Evolutionary conservation across 2,329 filamentous ascomycete species (phyloP), one percentile per base, ranked within the genome.

Genomic region (Apiospora saccharicola): DNA sequence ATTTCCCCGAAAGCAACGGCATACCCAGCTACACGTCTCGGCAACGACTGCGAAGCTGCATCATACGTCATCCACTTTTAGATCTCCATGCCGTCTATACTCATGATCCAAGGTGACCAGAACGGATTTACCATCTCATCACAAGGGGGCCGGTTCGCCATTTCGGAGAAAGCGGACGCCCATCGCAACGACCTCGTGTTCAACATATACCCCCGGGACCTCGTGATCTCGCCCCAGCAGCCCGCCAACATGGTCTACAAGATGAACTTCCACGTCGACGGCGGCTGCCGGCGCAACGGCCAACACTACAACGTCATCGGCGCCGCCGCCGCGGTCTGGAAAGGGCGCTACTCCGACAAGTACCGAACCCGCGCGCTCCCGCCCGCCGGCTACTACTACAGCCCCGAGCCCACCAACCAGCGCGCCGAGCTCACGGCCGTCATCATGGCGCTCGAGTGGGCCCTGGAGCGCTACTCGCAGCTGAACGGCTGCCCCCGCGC

Each of bases 381-480:
- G 5, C 22, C 16, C 69, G 74, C 8, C 57, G 13, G 10, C 7
- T 37, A 73, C 75, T 5, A 12, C 34, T 7, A 72, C 75, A 1
- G 43, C 46, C 10, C 19, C 34, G 10, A 37, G 19, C 76, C 77
- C 8, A 83, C 82, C 3, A 83, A 77, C 70, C 81, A 82, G 72
- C 75, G 81, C 70, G 82, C 82, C 13, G 82, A 85, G 71, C 73
- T 84, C 24, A 71, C 71, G 1, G 81, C 80, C 51, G 76, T 82
- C 71, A 86, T 89, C 57, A 70, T 89, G 53, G 88, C 82, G 24
- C 81, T 90, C 43, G 80, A 84, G 22, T 78, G 86, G 70, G 87
- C 86, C 12, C 73, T 89, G 46, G 64, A 79, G 19, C 78, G 71
- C 70, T 77, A 76, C 49, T 0, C 75, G 0, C 49, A 75, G 3